Evolutionary conservation across 257 asterid genomes (phyloP), one percentile per base, ranked within the genome.

Genomic region (Przewalskia tangutica): DNA sequence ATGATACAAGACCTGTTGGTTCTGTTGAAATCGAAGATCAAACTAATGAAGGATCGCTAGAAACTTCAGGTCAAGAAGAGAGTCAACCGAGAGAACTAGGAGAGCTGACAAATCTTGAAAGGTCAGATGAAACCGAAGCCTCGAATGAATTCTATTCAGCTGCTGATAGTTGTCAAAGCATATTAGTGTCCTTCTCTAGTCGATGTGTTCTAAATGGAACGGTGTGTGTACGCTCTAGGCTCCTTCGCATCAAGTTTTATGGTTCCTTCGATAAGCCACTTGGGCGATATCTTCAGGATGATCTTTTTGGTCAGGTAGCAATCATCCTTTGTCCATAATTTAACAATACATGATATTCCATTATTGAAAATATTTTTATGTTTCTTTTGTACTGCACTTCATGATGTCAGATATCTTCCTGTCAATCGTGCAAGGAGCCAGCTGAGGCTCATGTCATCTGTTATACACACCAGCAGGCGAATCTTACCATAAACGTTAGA

Each of bases 231-330:
- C 92, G 98, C 65, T 89, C 99, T 38, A 87, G 91, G 64, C 95
- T 91, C 79, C 90, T 89, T 54, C 97, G 99, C 7, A 82, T 94
- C 70, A 91, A 94, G 80, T 96, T 93, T 84, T 96, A 94, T 58
- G 93, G 98, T 70, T 84, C 88, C 77, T 94, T 97, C 42, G 99
- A 96, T 91, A 93, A 94, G 82, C 99, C 99, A 55, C 90, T 96
- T 1, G 99, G 99, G 76, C 91, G 95, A 75, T 93, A 91, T 91
- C 95, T 96, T 77, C 90, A 86, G 84, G 94, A 93, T 82, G 94
- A 93, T 89, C 86, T 96, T 54, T 96, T 94, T 77, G 94, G 90
- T 87, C 94, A 89, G 98, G 99, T 96, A 89, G 86, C 23, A 79
- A 42, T 82, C 79, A 42, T 83, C 51, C 56, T 82, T 51, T 44